Evolutionary conservation across 2,329 filamentous ascomycete species (phyloP), one percentile per base, ranked within the genome.

Genomic region (Aspergillus pseudotamarii): DNA sequence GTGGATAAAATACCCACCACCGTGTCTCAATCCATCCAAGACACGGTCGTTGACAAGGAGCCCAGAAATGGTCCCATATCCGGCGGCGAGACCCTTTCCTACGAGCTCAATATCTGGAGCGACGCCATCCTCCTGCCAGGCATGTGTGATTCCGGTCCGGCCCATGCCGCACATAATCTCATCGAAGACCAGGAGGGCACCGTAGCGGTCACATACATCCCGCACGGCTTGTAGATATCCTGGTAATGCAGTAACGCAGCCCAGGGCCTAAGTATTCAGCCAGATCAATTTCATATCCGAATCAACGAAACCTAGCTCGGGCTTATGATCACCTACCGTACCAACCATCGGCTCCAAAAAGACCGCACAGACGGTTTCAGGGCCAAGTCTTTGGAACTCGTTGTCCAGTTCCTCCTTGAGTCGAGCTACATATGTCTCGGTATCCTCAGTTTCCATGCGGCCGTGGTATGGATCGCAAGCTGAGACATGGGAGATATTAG

Each of bases 311-410:
- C 10, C n/a, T 11, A 16, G 23, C 21, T 32, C 4, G 6, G 46
- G 38, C 10, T 8, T 8, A 41, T 26, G 26, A 10, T 57, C 19
- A 38, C 51, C 16, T 61, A 88, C 84, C 8, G 88, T 86, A 3
- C 89, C 88, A 8, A 89, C 88, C 1, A 92, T 82, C 0, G 89
- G 88, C 75, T 92, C 90, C 2, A 88, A 86, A n/a, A 92, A 82
- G 70, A 93, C 91, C 0, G 88, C 90, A 59, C 86, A 88, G 0
- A 93, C 88, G 0, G 82, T 89, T 0, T 86, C 81, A 0, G 89
- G 85, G 0, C 89, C 90, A 0, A 91, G 69, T 1, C 81, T 73
- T 59, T 83, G 80, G 65, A 93, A 91, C 67, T 90, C 86, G 11
- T 78, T 80, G 6, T 91, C 89, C 1, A 93, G 78, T 71, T 93